These are phyloP conservation scores for Linnemannia exigua DNA, from an alignment of 192 early-diverging fungal genomes.

Conservation along the genomic window DNA sequence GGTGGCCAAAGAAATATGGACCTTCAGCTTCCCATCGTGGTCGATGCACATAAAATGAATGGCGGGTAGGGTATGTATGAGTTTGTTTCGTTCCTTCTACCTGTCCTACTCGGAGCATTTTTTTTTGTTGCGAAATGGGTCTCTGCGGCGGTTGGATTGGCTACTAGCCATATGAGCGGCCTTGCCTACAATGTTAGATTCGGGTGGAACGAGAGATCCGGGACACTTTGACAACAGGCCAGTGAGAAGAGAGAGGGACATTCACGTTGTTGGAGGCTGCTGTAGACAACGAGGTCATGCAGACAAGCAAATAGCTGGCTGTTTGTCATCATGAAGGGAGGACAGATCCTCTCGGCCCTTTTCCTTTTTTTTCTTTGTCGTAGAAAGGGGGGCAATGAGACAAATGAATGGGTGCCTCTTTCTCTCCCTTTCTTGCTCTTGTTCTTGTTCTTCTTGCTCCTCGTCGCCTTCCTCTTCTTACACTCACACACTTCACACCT, in stretches of 20 bases:
- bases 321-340: neutral
- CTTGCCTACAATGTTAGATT: too few relatives aligned
- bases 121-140: too few relatives aligned
- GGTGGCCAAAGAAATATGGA: too few relatives aligned
- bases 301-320: neutral
- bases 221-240: neutral
- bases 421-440: neutral
- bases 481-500: neutral
- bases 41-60: too few relatives aligned
- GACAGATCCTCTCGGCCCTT: neutral
- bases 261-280: neutral
- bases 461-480: neutral
- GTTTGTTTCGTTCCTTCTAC: too few relatives aligned
- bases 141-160: too few relatives aligned
- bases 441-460: neutral
- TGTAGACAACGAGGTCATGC: neutral
- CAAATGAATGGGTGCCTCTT: neutral
- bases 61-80: too few relatives aligned
- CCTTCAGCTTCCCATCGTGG: too few relatives aligned
- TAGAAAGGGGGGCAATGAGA: neutral
- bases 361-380: constrained; percentile 1
- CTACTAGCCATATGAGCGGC: too few relatives aligned
- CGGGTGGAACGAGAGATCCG: neutral
- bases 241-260: neutral
- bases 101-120: too few relatives aligned